Conservation (phyloP, 495 filamentous ascomycete genomes). For the Recurvomyces mirabilis region DNA sequence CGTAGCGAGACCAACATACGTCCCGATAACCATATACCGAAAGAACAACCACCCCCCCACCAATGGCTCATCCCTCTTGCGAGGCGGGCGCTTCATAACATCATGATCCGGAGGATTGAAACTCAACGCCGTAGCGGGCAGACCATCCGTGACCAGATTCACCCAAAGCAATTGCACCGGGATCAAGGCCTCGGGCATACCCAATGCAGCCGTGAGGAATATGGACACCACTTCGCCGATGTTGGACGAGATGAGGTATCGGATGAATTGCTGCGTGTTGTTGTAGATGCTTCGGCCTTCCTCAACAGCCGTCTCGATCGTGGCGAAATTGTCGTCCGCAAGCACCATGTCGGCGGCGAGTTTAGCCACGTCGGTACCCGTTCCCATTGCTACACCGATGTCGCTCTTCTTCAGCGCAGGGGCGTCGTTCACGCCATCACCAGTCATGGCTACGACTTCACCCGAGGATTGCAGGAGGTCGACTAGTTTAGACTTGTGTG, state of each 20-base stretch:
- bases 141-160: slow-evolving; percentile 94
- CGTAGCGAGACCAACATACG: slow-evolving; percentile 87
- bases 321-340: slow-evolving; percentile 97
- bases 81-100: slow-evolving; percentile 84
- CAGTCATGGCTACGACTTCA: slow-evolving; percentile 98
- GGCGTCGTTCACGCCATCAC: slow-evolving; percentile 98
- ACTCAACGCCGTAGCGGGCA: slow-evolving; percentile 89
- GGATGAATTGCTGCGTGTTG: slow-evolving; percentile 99
- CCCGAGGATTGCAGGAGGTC: slow-evolving; percentile 88
- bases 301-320: slow-evolving; percentile 90
- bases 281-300: slow-evolving; percentile 98
- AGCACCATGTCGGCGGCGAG: slow-evolving; percentile 98
- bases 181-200: slow-evolving; percentile 96
- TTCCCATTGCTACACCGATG: slow-evolving; percentile 98
- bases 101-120: slow-evolving; percentile 98
- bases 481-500: slow-evolving; percentile 90
- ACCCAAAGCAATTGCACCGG: slow-evolving; percentile 98
- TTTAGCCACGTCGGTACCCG: slow-evolving; percentile 94
- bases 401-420: slow-evolving; percentile 97
- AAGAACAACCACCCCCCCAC: slow-evolving; percentile 95
- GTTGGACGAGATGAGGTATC: slow-evolving; percentile 97
- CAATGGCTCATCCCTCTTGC: slow-evolving; percentile 83
- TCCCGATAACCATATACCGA: slow-evolving; percentile 92
- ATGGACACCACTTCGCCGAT: slow-evolving; percentile 99
- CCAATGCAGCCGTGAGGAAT: slow-evolving; percentile 90